Percentiles rank a stretch among this genome's conserved stretches.
These are phyloP conservation scores for Coniochaeta ligniaria DNA, from an alignment of 2,329 filamentous ascomycete genomes.

Conservation along the genomic window DNA sequence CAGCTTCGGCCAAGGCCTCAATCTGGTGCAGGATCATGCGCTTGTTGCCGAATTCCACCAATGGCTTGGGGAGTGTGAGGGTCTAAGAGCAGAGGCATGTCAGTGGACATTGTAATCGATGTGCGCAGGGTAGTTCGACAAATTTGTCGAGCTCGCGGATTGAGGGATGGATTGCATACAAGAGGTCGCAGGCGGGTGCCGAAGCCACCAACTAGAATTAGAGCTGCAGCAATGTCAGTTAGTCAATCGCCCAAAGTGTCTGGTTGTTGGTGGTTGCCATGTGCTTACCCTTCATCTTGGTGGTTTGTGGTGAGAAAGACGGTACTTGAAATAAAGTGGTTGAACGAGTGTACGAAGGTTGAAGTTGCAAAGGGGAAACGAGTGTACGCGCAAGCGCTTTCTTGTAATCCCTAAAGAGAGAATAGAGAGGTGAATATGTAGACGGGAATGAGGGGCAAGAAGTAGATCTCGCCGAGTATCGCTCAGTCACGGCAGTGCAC, in stretches of 20 bases:
- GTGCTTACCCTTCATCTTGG: conserved; percentile 33
- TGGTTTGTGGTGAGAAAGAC: conserved; percentile 5
- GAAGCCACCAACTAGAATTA: conserved; percentile 98
- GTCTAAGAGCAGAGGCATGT: conserved; percentile 49
- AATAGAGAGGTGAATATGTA: neutral
- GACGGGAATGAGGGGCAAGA: neutral
- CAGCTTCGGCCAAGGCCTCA: conserved; percentile 84
- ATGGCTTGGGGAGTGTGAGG: conserved; percentile 90
- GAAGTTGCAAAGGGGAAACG: conserved; percentile 3
- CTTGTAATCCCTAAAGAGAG: neutral
- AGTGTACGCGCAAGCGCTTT: conserved; percentile 2
- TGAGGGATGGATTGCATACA: conserved; percentile 46
- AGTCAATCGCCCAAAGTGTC: conserved; percentile 10
- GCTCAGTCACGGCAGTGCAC: neutral
- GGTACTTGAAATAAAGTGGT: conserved; percentile 7
- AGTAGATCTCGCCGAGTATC: neutral
- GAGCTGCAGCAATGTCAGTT: conserved; percentile 49
- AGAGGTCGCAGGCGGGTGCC: conserved; percentile 95
- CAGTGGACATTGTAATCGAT: conserved; percentile 10
- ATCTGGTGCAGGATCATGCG: conserved; percentile 99
- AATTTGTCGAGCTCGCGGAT: neutral
- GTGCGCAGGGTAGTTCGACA: conserved; percentile 8
- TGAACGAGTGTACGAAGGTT: conserved; percentile 16
- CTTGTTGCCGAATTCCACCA: conserved; percentile 98
- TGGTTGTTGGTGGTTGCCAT: neutral